Conservation (phyloP, 2,329 filamentous ascomycete species). For the Cladosporium oxysporum region DNA sequence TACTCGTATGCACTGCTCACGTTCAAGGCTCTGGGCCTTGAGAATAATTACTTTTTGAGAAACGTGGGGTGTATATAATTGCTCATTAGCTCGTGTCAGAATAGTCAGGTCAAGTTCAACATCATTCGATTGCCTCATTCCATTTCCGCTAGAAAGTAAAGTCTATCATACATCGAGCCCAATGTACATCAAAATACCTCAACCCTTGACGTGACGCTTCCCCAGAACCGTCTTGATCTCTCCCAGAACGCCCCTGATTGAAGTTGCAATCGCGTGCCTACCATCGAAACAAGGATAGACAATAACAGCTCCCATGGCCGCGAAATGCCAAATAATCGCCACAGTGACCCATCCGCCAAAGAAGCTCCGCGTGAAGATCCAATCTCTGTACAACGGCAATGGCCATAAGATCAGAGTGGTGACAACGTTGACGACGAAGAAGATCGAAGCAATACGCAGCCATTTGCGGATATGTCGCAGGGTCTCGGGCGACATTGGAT, state of each 20-base stretch:
- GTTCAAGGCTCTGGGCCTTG: neutral
- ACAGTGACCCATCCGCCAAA: conserved; percentile 50
- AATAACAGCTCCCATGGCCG: conserved; percentile 49
- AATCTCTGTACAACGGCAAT: conserved; percentile 52
- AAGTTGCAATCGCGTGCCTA: conserved; percentile 42
- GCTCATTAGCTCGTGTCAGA: neutral
- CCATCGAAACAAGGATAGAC: conserved; percentile 54
- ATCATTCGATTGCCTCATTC: neutral
- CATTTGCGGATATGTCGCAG: conserved; percentile 30
- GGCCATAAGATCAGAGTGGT: conserved; percentile 53
- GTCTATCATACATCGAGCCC: neutral
- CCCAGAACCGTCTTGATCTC: conserved; percentile 16
- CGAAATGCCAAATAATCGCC: conserved; percentile 52
- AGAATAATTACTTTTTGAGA: neutral
- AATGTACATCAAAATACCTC: neutral
- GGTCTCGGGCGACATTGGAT: conserved; percentile 45
- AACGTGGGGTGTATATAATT: neutral
- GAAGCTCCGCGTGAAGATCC: conserved; percentile 51
- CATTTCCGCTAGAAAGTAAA: neutral
- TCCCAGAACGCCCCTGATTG: conserved; percentile 28
- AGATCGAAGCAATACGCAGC: conserved; percentile 41
- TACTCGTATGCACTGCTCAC: neutral
- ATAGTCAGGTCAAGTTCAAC: neutral
- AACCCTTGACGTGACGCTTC: neutral
- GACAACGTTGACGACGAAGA: conserved; percentile 47